Percentiles rank a stretch among this genome's conserved stretches.
Evolutionary conservation across 306 rosid genomes (phyloP).

Genomic region (Dryas alaskensis): DNA sequence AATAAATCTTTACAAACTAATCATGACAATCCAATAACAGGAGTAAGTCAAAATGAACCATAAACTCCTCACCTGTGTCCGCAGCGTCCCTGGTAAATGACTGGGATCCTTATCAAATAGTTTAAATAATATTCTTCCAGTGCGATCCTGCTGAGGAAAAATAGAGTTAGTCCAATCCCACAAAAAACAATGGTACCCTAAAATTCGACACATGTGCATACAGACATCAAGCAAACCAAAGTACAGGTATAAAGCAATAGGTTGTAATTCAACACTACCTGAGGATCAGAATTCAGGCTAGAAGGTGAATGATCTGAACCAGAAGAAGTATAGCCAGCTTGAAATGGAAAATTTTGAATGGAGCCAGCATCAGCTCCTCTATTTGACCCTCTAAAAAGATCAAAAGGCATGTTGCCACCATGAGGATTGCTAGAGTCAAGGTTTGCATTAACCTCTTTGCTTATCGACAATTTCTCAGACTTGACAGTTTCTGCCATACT

Average conservation of each 20-base stretch:
- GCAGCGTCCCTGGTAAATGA: conserved; percentile 70
- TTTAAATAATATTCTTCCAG: conserved; percentile 79
- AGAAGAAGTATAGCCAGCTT: conserved; percentile 81
- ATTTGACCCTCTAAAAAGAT: conserved; percentile 66
- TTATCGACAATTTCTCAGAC: conserved; percentile 35
- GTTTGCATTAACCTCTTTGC: conserved; percentile 35
- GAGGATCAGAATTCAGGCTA: conserved; percentile 78
- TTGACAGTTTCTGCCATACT: conserved; percentile 41
- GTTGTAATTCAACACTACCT: conserved; percentile 43
- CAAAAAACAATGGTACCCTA: conserved; percentile 10
- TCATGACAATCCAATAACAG: conserved; percentile 4
- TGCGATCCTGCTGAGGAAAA: conserved; percentile 59
- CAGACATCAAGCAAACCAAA: not conserved
- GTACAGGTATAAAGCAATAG: not conserved
- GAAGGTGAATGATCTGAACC: conserved; percentile 90
- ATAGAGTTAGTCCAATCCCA: conserved; percentile 18
- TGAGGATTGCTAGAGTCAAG: conserved; percentile 42
- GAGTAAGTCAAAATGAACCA: conserved; percentile 5
- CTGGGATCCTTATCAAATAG: conserved; percentile 90
- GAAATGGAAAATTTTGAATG: conserved; percentile 60
- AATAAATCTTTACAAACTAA: not conserved
- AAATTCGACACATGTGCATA: not conserved
- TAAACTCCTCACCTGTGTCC: conserved; percentile 61
- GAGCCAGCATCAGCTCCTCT: conserved; percentile 50
- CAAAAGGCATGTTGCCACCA: conserved; percentile 55